phyloP scores from a whole-genome alignment of 768 basidiomycete genomes.

The Tremella fuciformis region DNA sequence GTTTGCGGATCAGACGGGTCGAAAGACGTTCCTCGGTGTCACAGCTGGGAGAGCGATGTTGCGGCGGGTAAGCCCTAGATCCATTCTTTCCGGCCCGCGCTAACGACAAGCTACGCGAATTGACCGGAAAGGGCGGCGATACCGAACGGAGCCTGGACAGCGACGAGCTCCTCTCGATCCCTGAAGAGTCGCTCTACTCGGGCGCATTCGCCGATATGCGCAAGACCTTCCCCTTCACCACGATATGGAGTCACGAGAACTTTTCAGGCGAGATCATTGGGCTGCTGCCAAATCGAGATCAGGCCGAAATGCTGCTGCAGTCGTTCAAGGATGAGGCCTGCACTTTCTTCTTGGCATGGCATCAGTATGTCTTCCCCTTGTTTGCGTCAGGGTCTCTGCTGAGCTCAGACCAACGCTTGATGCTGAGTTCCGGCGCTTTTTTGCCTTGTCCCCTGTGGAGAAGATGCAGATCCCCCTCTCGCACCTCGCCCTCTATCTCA shows the following conservation, averaged over 20 bases:
- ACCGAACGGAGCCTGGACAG: slow-evolving; percentile 8
- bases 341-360: slow-evolving; percentile 46
- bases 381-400: neutral
- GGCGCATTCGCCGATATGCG: slow-evolving; percentile 48
- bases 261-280: slow-evolving; percentile 50
- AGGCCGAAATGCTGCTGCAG: slow-evolving; percentile 42
- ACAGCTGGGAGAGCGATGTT: slow-evolving; percentile 43
- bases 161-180: slow-evolving; percentile 32
- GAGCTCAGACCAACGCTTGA: slow-evolving; percentile 39
- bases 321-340: slow-evolving; percentile 44
- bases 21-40: slow-evolving; percentile 39
- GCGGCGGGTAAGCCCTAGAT: slow-evolving; percentile 32
- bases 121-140: neutral
- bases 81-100: neutral
- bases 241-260: slow-evolving; percentile 52
- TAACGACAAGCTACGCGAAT: slow-evolving; percentile 1
- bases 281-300: slow-evolving; percentile 40
- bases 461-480: slow-evolving; percentile 46
- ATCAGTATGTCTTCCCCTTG: slow-evolving; percentile 23
- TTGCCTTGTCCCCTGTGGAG: slow-evolving; percentile 36
- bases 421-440: slow-evolving; percentile 45
- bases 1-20: slow-evolving; percentile 31
- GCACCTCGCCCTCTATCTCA: slow-evolving; percentile 42
- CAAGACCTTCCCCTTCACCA: slow-evolving; percentile 52
- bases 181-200: slow-evolving; percentile 45